Evolutionary conservation across 1,284 basidiomycete species (phyloP), one percentile per base, ranked within the genome.

Genomic region (Lentinula novae-zelandiae): DNA sequence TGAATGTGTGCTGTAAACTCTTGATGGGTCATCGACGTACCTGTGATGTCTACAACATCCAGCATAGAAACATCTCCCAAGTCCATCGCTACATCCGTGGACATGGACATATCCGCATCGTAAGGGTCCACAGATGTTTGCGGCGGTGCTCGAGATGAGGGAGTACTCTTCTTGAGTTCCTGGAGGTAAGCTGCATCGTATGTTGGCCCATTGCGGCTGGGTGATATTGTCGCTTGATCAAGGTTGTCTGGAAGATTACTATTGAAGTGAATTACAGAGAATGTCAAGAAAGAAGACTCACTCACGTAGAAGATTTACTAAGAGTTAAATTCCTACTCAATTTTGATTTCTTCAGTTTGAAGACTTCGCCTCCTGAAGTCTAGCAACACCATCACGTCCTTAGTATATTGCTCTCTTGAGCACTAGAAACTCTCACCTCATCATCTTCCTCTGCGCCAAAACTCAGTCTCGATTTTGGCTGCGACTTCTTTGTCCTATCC

Each of bases 391-490:
- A 31, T 9, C n/a, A 15, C 4, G 66, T 54, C 60, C 66, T 69
- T 60, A 75, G 70, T 42, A 70, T 63, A 42, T 44, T 17, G 49
- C 63, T 55, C 53, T 27, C 22, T 54, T 31, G 46, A 15, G 42
- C 60, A 69, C 67, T 65, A 65, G 61, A 61, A 70, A 70, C 66
- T 71, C 80, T 62, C 68, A 89, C 91, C 77, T 91, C 90, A 63
- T 91, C 90, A 63, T 92, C 90, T 55, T 92, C 90, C 34, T 85
- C 87, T 10, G 76, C 88, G 5, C 92, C 93, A 75, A 96, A 96
- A 71, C 93, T 95, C 60, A 96, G 76, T 57, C 82, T 78, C 2
- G 87, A 80, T 68, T 86, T 87, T 20, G 82, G 79, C 68, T 85
- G 86, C 5, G 79, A 70, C 63, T 84, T 85, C 68, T 85, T 87